phyloP scores from a whole-genome alignment of 495 filamentous ascomycete genomes.

The Penicillium samsonianum region DNA sequence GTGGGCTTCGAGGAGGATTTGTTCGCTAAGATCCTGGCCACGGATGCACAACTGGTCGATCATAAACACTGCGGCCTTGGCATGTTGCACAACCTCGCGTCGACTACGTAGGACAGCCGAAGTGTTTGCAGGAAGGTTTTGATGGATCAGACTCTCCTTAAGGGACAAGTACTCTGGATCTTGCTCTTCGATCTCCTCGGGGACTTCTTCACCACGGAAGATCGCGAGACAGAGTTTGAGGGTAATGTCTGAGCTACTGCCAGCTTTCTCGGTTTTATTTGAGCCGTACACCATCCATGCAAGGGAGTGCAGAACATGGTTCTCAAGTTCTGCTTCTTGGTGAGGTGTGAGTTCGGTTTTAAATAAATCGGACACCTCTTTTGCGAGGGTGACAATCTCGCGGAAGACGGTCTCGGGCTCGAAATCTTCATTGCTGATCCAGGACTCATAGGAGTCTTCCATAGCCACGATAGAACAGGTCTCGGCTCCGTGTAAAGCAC shows the following conservation, averaged over 20 bases:
- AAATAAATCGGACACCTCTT: not conserved
- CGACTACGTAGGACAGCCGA: constrained; percentile 20
- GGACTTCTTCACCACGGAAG: constrained; percentile 4
- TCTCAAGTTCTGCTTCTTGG: not conserved
- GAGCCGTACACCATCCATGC: constrained; percentile 15
- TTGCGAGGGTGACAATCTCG: constrained; percentile 5
- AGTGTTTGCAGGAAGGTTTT: not conserved
- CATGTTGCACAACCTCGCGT: constrained; percentile 39
- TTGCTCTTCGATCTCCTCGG: not conserved
- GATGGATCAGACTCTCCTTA: not conserved
- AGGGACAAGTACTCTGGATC: not conserved
- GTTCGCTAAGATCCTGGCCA: constrained; percentile 26
- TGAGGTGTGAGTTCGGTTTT: not conserved
- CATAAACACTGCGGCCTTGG: constrained; percentile 30
- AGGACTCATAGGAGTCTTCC: not conserved
- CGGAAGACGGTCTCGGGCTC: constrained; percentile 1
- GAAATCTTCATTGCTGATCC: not conserved
- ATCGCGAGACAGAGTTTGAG: constrained; percentile 8
- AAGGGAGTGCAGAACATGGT: constrained; percentile 5
- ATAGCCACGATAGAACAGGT: not conserved
- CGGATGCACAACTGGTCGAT: constrained; percentile 23
- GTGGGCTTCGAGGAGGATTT: constrained; percentile 36
- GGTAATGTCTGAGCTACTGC: not conserved
- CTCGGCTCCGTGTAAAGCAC: not conserved
- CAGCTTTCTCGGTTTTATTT: constrained; percentile 11